Evolutionary conservation across 164 flowering plant genomes (phyloP), one percentile per base, ranked within the genome.

Genomic region (Sextonia rubra): DNA sequence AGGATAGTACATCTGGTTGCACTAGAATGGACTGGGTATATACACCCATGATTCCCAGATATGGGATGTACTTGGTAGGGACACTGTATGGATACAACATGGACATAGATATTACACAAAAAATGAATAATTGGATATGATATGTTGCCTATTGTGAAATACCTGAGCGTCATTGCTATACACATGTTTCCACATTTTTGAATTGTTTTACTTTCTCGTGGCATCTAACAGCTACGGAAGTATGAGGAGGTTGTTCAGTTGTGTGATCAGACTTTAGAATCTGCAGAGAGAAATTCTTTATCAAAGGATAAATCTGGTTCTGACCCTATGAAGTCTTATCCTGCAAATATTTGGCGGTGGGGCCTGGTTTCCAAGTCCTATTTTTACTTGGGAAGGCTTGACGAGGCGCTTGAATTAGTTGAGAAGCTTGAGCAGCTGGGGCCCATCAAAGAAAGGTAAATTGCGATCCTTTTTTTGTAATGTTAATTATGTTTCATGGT

Each of bases 331-430:
- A 81, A 81, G 55, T 74, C 47, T 27, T 71, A 81, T 63, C 25
- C 58, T 76, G 77, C 78, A 47, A 84, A 68, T 79, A 69, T 83
- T 9, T 93, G 99, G 99, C 80, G 93, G 77, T 85, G 81, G 85
- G 74, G 47, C 71, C 70, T 90, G 61, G 88, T 84, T 69, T 69
- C 88, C 2, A 92, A 84, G 85, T 87, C 90, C 47, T 79, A 88
- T 72, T 96, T 90, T 72, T 84, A 82, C 77, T 48, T 89, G 71
- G 99, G 99, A 75, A 90, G 77, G 83, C 91, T 96, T 64, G 97
- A 93, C 85, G 79, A 64, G 71, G 90, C 97, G 71, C 90, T 91
- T 73, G 87, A 83, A 67, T 71, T 85, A 66, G 85, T 95, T 75
- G 85, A 87, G 73, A 85, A 86, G 80, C 83, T 83, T 71, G 86